These are phyloP conservation scores for Cordyceps javanica DNA, from an alignment of 2,329 filamentous ascomycete genomes.

Conservation along the genomic window DNA sequence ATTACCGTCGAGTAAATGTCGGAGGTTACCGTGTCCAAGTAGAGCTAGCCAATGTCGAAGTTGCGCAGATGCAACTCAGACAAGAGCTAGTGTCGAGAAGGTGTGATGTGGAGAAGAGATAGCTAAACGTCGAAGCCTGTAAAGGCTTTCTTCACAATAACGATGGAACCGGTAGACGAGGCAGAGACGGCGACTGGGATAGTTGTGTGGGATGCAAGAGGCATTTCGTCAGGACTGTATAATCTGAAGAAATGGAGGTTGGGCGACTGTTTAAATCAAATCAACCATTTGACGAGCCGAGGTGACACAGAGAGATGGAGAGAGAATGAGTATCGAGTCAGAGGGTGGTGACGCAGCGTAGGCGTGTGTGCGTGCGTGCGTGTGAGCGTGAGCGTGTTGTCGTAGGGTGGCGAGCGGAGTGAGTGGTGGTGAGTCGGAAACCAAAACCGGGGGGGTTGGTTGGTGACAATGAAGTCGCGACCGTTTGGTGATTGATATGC, in stretches of 20 bases:
- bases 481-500: constrained; percentile 13
- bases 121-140: constrained; percentile 38
- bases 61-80: constrained; percentile 25
- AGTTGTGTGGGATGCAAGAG: constrained; percentile 44
- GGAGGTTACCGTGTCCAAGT: constrained; percentile 27
- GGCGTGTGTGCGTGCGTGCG: too few relatives aligned
- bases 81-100: constrained; percentile 33
- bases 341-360: not conserved
- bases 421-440: constrained; percentile 13
- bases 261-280: constrained; percentile 24
- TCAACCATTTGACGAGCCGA: constrained; percentile 26
- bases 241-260: constrained; percentile 21
- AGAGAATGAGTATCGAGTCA: constrained; percentile 10
- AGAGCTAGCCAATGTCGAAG: constrained; percentile 35
- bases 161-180: constrained; percentile 54
- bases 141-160: constrained; percentile 44
- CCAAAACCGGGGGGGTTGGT: too few relatives aligned
- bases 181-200: constrained; percentile 59
- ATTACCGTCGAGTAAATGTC: constrained; percentile 27
- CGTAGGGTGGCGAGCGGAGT: constrained; percentile 4
- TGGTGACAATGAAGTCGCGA: constrained; percentile 18
- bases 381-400: too few relatives aligned
- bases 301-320: not conserved
- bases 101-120: constrained; percentile 32
- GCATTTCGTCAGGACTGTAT: constrained; percentile 45